phyloP scores from a whole-genome alignment of 75 land plant genomes.

The Picea sitchensis region DNA sequence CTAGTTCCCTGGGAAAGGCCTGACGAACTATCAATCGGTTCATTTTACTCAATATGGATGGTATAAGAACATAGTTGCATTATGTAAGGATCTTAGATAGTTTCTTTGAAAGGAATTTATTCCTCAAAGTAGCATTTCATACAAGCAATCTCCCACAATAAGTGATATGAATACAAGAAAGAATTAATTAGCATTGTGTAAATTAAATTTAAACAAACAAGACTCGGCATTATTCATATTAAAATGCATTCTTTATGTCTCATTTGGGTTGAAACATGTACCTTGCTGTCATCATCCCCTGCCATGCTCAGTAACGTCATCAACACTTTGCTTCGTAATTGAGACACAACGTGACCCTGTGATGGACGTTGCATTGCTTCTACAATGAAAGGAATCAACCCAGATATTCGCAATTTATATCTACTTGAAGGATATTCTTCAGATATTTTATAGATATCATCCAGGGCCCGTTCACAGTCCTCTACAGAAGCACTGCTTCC shows the following conservation, averaged over 20 bases:
- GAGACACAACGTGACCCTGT: constrained; percentile 22
- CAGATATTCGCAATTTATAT: constrained; percentile 34
- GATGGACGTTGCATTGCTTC: constrained; percentile 26
- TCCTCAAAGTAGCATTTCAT: background rate
- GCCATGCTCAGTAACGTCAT: constrained; percentile 41
- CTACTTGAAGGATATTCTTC: constrained; percentile 39
- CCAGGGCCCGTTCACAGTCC: constrained; percentile 26
- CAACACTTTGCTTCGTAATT: constrained; percentile 40
- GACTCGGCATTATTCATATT: too few relatives aligned
- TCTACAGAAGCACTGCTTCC: constrained; percentile 20
- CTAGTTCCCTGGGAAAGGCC: background rate
- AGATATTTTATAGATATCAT: constrained; percentile 34
- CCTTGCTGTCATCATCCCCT: constrained; percentile 57
- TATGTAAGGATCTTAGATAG: background rate
- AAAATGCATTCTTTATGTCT: too few relatives aligned
- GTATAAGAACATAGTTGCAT: background rate
- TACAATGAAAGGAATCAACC: constrained; percentile 37
- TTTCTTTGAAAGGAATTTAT: background rate
- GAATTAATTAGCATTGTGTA: background rate
- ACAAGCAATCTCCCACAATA: background rate
- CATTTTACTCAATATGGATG: background rate
- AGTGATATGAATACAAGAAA: background rate
- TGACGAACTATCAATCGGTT: background rate
- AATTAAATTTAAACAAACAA: background rate
- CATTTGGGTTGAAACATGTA: constrained; percentile 6